Evolutionary conservation across 2,329 filamentous ascomycete genomes (phyloP).

Genomic region (Eurotiales sp.): DNA sequence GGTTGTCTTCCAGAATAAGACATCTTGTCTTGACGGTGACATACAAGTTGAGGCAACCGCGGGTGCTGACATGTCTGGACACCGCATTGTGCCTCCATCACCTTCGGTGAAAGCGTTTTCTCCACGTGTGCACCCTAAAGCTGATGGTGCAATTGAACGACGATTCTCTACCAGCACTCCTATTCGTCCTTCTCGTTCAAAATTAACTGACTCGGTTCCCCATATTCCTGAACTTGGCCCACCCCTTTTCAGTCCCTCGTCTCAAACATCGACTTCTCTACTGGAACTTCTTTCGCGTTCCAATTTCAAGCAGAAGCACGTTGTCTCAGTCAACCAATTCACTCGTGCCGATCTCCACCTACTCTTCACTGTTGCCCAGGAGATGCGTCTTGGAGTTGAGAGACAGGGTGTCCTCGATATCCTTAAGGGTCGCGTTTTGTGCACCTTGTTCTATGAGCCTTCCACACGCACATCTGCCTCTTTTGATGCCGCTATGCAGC

Average conservation of each 20-base stretch:
- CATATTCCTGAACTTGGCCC: constrained; percentile 35
- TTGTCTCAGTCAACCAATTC: constrained; percentile 90
- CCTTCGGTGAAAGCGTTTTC: constrained; percentile 54
- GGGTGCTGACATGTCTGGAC: constrained; percentile 73
- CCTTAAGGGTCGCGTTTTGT: constrained; percentile 79
- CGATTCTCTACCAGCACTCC: constrained; percentile 37
- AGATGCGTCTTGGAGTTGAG: constrained; percentile 95
- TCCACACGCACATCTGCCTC: constrained; percentile 93
- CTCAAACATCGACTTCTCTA: constrained; percentile 57
- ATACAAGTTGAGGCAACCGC: constrained; percentile 53
- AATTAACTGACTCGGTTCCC: constrained; percentile 20
- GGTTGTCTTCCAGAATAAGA: constrained; percentile 71
- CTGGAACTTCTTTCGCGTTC: constrained; percentile 72
- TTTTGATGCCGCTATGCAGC: constrained; percentile 98
- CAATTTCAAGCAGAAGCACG: constrained; percentile 82
- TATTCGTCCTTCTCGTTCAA: constrained; percentile 30
- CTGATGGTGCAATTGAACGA: constrained; percentile 35
- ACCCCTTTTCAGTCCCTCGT: constrained; percentile 42
- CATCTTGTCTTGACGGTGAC: constrained; percentile 70
- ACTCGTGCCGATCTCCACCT: constrained; percentile 81
- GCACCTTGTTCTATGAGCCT: constrained; percentile 95
- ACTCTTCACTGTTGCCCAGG: constrained; percentile 92
- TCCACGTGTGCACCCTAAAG: constrained; percentile 36
- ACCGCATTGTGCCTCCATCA: constrained; percentile 51
- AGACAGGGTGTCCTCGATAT: constrained; percentile 84